phyloP scores from a whole-genome alignment of 1,284 basidiomycete species.

The Pyrrhoderma noxium region DNA sequence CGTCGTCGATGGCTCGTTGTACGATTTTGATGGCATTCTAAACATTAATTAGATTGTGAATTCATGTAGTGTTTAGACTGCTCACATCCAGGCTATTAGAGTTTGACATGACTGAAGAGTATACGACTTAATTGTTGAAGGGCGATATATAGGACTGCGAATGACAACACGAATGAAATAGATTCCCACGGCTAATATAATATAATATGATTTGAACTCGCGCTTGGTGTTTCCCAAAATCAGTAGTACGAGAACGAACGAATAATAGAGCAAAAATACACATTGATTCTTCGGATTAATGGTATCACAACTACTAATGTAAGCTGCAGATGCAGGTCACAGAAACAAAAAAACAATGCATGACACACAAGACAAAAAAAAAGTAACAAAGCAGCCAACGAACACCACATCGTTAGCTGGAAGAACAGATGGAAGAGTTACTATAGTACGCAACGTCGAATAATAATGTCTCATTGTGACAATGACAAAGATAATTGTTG shows the following conservation, averaged over 20 bases:
- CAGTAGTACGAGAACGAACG: background rate
- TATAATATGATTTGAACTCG: background rate
- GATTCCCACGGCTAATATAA: conserved; percentile 3
- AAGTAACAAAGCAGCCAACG: background rate
- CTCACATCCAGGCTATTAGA: conserved; percentile 19
- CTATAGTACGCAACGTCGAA: no score
- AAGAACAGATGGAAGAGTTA: no score
- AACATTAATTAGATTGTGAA: conserved; percentile 3
- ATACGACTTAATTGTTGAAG: background rate
- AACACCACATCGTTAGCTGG: no score
- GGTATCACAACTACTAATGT: conserved; percentile 3
- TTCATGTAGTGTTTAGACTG: background rate
- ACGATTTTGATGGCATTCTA: conserved; percentile 95
- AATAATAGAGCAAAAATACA: conserved; percentile 8
- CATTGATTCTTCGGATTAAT: conserved; percentile 13
- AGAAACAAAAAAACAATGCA: conserved; percentile 5
- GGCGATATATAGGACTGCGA: background rate
- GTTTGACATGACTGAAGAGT: conserved; percentile 16
- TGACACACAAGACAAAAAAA: conserved; percentile 4
- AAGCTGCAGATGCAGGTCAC: background rate
- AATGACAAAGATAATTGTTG: background rate
- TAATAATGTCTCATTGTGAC: background rate
- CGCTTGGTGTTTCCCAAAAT: no score
- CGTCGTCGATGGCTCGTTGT: conserved; percentile 92
- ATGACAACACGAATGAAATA: background rate